These are phyloP conservation scores for Cyberlindnera lachancei DNA, from an alignment of 805 yeast genomes.

Conservation along the genomic window DNA sequence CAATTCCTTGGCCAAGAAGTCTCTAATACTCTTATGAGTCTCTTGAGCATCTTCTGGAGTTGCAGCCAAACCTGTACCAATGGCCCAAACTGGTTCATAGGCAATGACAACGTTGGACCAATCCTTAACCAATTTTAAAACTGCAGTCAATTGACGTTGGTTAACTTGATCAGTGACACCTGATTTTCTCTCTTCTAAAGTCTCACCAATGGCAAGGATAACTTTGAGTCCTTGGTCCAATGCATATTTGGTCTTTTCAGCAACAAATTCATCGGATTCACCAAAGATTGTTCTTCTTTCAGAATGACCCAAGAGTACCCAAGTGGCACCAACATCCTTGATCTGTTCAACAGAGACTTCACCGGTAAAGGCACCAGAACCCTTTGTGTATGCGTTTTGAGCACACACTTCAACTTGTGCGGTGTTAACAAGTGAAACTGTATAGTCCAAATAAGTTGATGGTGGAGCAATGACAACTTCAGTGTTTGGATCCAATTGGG, in stretches of 20 bases:
- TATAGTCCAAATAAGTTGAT: constrained; percentile 79
- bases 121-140: constrained; percentile 69
- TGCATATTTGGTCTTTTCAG: constrained; percentile 92
- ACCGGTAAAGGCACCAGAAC: constrained; percentile 96
- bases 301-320: constrained; percentile 97
- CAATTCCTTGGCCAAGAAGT: constrained; percentile 66
- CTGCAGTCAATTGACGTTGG: constrained; percentile 87
- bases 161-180: constrained; percentile 81
- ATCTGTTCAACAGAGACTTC: constrained; percentile 85
- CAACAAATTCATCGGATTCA: constrained; percentile 86
- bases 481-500: constrained; percentile 66
- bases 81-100: constrained; percentile 99
- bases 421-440: constrained; percentile 61
- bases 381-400: constrained; percentile 84
- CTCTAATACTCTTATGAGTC: constrained; percentile 85
- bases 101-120: constrained; percentile 93
- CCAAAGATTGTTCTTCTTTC: constrained; percentile 94
- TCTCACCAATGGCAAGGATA: constrained; percentile 96
- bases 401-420: constrained; percentile 76
- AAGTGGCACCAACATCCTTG: constrained; percentile 85
- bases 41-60: constrained; percentile 98
- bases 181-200: constrained; percentile 88
- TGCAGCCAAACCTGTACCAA: constrained; percentile 98
- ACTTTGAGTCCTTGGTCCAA: constrained; percentile 84
- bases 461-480: constrained; percentile 97